Evolutionary conservation across 2,329 filamentous ascomycete genomes (phyloP).

Genomic region (Sclerotinia minor): DNA sequence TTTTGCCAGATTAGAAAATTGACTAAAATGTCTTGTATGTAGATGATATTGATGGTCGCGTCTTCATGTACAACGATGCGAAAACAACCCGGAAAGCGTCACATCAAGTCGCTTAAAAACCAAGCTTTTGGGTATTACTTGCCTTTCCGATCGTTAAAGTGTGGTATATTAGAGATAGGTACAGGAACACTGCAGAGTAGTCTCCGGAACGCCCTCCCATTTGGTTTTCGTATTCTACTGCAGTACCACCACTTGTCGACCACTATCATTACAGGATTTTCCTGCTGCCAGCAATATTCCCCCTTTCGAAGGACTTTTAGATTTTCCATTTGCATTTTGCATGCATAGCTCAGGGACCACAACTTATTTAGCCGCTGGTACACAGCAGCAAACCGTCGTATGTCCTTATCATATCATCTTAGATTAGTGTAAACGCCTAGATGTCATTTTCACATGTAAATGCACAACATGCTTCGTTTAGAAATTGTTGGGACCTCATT

Average conservation of each 20-base stretch:
- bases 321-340: not conserved
- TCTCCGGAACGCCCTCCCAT: conserved; percentile 6
- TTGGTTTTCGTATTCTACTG: not conserved
- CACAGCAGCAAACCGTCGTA: not conserved
- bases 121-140: not conserved
- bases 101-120: conserved; percentile 4
- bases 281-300: conserved; percentile 1
- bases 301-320: conserved; percentile 21
- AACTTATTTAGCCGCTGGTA: not conserved
- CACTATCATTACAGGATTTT: not conserved
- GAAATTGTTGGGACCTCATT: conserved; percentile 17
- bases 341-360: not conserved
- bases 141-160: not conserved
- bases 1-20: not conserved
- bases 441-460: not conserved
- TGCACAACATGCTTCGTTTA: conserved; percentile 3
- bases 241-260: not conserved
- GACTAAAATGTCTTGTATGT: not conserved
- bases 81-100: not conserved
- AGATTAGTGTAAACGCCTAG: not conserved
- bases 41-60: not conserved
- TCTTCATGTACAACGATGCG: not conserved
- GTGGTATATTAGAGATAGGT: not conserved
- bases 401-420: conserved; percentile 13
- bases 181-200: conserved; percentile 1